Evolutionary conservation across 495 filamentous ascomycete genomes (phyloP).

Genomic region (Penicillium coffeae): DNA sequence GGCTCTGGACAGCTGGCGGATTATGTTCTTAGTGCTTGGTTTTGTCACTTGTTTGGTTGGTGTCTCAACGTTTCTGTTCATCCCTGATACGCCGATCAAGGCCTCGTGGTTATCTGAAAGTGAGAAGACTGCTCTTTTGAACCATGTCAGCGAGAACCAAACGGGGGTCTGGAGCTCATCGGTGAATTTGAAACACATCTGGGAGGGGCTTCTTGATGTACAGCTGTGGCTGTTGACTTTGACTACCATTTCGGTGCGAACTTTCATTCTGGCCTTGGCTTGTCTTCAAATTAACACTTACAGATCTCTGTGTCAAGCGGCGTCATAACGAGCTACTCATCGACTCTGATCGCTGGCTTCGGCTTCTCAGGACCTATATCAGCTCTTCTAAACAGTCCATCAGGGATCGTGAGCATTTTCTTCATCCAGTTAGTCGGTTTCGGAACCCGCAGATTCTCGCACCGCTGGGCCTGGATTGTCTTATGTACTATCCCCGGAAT

Average conservation of each 20-base stretch:
- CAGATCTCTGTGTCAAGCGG: conserved; percentile 54
- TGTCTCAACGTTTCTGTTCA: conserved; percentile 45
- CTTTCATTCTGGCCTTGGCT: not conserved
- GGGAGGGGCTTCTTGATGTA: conserved; percentile 28
- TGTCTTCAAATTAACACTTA: not conserved
- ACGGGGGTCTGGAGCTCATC: conserved; percentile 48
- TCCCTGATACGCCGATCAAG: conserved; percentile 57
- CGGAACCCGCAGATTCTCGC: conserved; percentile 36
- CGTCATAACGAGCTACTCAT: conserved; percentile 59
- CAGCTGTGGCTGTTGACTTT: conserved; percentile 38
- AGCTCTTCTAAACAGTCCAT: conserved; percentile 62
- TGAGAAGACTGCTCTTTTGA: conserved; percentile 46
- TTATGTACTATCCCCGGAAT: conserved; percentile 45
- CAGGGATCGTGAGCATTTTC: conserved; percentile 55
- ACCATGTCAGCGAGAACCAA: conserved; percentile 51
- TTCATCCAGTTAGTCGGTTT: conserved; percentile 53
- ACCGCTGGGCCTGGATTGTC: conserved; percentile 51
- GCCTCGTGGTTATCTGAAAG: conserved; percentile 53
- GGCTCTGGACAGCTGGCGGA: conserved; percentile 52
- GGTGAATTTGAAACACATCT: conserved; percentile 35
- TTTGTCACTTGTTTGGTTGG: conserved; percentile 54
- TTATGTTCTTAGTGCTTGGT: conserved; percentile 64
- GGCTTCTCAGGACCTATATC: conserved; percentile 50
- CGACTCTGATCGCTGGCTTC: conserved; percentile 55
- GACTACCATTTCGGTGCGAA: conserved; percentile 29